These are phyloP conservation scores for Actinidia chinensis DNA, from an alignment of 179 eudicot species.

Conservation along the genomic window DNA sequence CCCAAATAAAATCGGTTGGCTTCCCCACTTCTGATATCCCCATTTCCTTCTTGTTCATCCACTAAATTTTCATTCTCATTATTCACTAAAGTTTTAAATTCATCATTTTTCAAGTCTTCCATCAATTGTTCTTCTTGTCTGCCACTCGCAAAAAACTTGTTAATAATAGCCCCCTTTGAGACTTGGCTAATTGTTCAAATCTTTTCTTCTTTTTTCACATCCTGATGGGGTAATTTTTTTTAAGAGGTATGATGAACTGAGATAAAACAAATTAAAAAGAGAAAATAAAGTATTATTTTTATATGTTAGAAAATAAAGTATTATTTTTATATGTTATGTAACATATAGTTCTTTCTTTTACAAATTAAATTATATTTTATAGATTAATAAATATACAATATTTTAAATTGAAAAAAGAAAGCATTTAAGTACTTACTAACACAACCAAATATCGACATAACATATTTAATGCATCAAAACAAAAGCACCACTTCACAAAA, in stretches of 20 bases:
- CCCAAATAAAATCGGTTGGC: no score
- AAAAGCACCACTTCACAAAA: no score
- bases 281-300: no score
- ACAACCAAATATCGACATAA: no score
- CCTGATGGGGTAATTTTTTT: background rate
- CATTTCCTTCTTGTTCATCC: background rate
- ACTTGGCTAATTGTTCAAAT: background rate
- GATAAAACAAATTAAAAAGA: background rate
- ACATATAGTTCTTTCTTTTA: background rate
- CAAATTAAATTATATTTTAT: background rate
- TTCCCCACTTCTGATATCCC: background rate
- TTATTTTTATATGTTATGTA: no score
- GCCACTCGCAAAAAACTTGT: background rate
- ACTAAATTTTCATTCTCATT: background rate
- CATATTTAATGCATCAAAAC: no score
- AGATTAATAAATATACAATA: no score
- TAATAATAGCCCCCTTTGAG: background rate
- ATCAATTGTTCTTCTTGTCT: background rate
- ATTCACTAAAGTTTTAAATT: background rate
- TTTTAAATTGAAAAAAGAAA: no score
- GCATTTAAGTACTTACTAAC: no score
- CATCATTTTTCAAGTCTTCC: background rate
- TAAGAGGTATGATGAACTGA: background rate
- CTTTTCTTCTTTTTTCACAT: background rate
- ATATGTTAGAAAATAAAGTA: no score